Evolutionary conservation across 202 grass and related monocot species (phyloP), one percentile per base, ranked within the genome.

Genomic region (Setaria italica): DNA sequence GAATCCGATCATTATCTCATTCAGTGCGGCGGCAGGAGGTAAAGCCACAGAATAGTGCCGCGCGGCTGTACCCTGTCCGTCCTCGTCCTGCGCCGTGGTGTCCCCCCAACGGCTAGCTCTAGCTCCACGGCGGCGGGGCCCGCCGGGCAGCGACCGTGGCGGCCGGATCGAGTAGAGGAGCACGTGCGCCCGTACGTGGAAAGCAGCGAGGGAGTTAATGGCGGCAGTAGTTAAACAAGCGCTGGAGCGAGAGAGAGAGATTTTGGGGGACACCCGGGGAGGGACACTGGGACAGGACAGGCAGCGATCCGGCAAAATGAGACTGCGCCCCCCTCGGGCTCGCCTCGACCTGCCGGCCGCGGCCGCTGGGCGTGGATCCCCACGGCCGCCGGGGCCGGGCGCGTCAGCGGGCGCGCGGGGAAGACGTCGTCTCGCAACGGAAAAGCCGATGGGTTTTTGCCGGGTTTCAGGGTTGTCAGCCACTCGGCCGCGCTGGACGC

Each of bases 101-200:
- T 11, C 57, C 64, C 20, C 72, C 81, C 77, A 91, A 91, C 89
- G 89, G 89, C 89, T 87, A 87, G 42, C 55, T 55, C 39, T 47
- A 48, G 45, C 79, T 79, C 56, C 33, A 33, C 16, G 78, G 65
- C 45, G 60, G 82, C 30, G 55, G 68, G 56, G 16, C 80, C 73
- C n/a, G 46, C 56, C 33, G 16, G 47, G 74, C 73, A 78, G 80
- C 15, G 45, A 59, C 60, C 4, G 6, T n/a, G 20, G 70, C 82
- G 45, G 42, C 45, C 43, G 55, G 71, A 64, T 32, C 51, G 45
- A 41, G 39, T 14, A 6, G 66, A 42, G 32, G 59, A 83, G 53
- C 89, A 90, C 84, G 85, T 91, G 89, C 85, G 39, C 46, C 41
- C 62, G 42, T 50, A 34, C 89, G 64, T 81, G 37, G 76, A 62